These are phyloP conservation scores for Phialemoniopsis sp. DNA, from an alignment of 2,329 filamentous ascomycete species.

Conservation along the genomic window DNA sequence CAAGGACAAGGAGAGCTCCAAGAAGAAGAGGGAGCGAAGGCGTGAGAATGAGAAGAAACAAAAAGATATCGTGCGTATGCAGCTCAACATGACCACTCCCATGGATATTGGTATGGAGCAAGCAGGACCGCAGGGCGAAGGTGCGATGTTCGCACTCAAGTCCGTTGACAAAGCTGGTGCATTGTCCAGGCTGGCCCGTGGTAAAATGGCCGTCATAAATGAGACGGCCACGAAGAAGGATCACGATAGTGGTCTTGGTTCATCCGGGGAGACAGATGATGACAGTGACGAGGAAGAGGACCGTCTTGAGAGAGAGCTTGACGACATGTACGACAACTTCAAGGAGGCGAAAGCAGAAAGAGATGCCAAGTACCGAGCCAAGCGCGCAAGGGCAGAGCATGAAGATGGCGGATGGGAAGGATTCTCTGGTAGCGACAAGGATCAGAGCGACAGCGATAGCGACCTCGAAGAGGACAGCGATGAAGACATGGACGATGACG, in stretches of 20 bases:
- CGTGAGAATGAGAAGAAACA: conserved; percentile 92
- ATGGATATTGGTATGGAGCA: conserved; percentile 96
- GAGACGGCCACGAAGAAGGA: conserved; percentile 54
- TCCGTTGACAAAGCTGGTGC: conserved; percentile 72
- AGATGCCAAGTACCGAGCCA: conserved; percentile 86
- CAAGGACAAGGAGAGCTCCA: conserved; percentile 71
- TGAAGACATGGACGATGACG: conserved; percentile 51
- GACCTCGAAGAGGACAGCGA: conserved; percentile 59
- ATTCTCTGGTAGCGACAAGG: conserved; percentile 62
- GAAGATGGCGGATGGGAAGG: conserved; percentile 92
- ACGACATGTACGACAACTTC: conserved; percentile 83
- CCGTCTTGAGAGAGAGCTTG: conserved; percentile 76
- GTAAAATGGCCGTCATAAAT: conserved; percentile 70
- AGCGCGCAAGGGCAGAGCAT: conserved; percentile 77
- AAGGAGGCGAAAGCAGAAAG: conserved; percentile 72
- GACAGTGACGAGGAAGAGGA: conserved; percentile 79
- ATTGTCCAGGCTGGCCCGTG: conserved; percentile 64
- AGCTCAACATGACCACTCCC: conserved; percentile 93
- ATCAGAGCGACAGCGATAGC: conserved; percentile 42
- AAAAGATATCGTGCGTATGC: conserved; percentile 92
- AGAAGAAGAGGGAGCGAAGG: conserved; percentile 78
- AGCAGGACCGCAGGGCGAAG: conserved; percentile 70
- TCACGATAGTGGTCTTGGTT: conserved; percentile 54
- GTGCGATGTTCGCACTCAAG: conserved; percentile 84
- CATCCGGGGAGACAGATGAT: conserved; percentile 50